phyloP scores from a whole-genome alignment of 495 filamentous ascomycete genomes.

The Daldinia bambusicola region DNA sequence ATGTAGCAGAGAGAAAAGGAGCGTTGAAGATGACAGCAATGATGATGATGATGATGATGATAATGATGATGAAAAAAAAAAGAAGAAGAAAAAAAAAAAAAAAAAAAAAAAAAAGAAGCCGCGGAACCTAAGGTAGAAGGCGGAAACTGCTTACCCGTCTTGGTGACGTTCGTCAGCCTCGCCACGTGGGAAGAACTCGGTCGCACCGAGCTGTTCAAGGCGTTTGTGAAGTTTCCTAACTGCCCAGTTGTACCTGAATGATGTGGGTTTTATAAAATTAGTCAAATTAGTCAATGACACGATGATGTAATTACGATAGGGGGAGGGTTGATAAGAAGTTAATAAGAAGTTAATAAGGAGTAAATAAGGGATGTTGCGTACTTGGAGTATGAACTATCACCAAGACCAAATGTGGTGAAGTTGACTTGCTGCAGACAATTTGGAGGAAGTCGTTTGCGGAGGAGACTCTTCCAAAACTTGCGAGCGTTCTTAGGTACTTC shows the following conservation, averaged over 20 bases:
- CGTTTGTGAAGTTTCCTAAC: constrained; percentile 87
- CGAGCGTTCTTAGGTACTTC: constrained; percentile 85
- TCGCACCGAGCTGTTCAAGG: constrained; percentile 84
- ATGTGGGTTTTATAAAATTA: constrained; percentile 6
- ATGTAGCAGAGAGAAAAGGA: not conserved
- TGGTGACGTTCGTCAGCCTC: constrained; percentile 94
- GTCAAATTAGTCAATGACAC: constrained; percentile 15
- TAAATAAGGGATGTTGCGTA: constrained; percentile 48
- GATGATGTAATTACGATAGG: constrained; percentile 16
- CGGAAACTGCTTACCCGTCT: constrained; percentile 74
- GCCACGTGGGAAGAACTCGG: constrained; percentile 77
- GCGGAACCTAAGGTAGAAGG: not conserved
- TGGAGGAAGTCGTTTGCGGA: constrained; percentile 77
- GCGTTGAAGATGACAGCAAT: not conserved
- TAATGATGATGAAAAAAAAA: not conserved
- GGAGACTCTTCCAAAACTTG: constrained; percentile 84
- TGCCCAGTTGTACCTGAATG: constrained; percentile 87
- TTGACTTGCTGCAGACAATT: constrained; percentile 72
- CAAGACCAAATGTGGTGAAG: constrained; percentile 89
- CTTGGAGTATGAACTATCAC: constrained; percentile 94
- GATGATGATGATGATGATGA: too few species aligned
- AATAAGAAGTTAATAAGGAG: not conserved
- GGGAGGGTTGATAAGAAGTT: not conserved
- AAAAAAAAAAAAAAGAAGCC: constrained; percentile 2
- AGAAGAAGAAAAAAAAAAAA: not conserved